Percentiles rank a stretch among this genome's conserved stretches.
Evolutionary conservation across 2,329 filamentous ascomycete genomes (phyloP).

Genomic region (Pseudogymnoascus sp.): DNA sequence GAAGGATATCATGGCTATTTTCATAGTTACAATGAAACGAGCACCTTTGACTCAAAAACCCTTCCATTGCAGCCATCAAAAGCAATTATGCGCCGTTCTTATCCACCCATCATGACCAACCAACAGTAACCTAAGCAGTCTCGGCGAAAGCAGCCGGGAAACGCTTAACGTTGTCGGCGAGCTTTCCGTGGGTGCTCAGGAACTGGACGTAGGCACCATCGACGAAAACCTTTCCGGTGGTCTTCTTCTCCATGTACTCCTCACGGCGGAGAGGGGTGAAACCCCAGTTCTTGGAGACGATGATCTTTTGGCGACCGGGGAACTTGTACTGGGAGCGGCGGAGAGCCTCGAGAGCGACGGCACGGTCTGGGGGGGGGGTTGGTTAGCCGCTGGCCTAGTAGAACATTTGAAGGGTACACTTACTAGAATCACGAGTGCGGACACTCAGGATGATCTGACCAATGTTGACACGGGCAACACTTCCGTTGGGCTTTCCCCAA

Average conservation of each 20-base stretch:
- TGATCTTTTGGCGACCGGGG: constrained; percentile 99
- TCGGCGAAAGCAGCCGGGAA: constrained; percentile 77
- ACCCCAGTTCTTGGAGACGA: constrained; percentile 99
- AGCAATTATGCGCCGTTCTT: constrained; percentile 8
- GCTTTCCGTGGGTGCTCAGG: constrained; percentile 78
- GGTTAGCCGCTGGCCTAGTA: constrained; percentile 12
- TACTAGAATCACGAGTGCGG: constrained; percentile 75
- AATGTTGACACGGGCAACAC: constrained; percentile 99
- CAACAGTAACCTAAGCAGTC: constrained; percentile 3
- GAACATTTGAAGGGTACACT: neutral
- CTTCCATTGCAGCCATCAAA: constrained; percentile 4
- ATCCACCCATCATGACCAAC: constrained; percentile 4
- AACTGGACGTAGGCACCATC: constrained; percentile 98
- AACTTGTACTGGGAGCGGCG: constrained; percentile 99
- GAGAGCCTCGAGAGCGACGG: constrained; percentile 88
- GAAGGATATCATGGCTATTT: constrained; percentile 10
- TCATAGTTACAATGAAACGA: constrained; percentile 9
- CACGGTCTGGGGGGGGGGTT: constrained; percentile 50
- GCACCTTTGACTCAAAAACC: constrained; percentile 7
- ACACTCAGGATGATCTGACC: constrained; percentile 97
- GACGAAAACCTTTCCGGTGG: constrained; percentile 82
- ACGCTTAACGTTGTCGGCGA: constrained; percentile 76
- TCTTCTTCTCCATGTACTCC: constrained; percentile 89
- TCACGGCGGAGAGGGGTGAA: constrained; percentile 95
- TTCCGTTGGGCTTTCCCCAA: constrained; percentile 99